Base-by-base conservation (phyloP, 139 green algal genomes). In the Coccomyxa sp. region DNA sequence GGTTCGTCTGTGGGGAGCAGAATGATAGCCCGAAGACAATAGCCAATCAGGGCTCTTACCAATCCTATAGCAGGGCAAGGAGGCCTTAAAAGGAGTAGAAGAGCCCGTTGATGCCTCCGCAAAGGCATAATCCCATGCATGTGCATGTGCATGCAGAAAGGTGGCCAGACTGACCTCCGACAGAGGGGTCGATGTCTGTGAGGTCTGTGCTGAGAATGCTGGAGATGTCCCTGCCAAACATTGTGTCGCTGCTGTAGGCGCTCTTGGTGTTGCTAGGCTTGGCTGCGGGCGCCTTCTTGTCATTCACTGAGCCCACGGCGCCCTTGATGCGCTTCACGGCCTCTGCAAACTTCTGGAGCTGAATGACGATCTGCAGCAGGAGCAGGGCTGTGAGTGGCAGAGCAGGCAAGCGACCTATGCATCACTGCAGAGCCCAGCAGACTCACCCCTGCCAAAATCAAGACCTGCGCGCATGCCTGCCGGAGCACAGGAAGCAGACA, bases 291-390 rank as follows among this genome's bases (percentile, higher is more conserved):
- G 35, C 37, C 34, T 34, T 9, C 27, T 27, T 38, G 22, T 24
- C 33, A 0, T 50, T 29, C 54, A 64, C 69, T 39, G 83, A 68
- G 34, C 70, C 70, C 1, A 82, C 73, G 16, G 78, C 77, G 29
- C 50, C 77, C n/a, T 73, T 82, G 73, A 88, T 82, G 69, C 58
- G 50, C 34, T 74, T 58, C 40, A 50, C 44, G 8, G 79, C 79
- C 39, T 91, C 78, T 58, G 86, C 86, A 83, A 96, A 96, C n/a
- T 85, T 85, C 12, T 83, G 79, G 40, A 96, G 85, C 85, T 94
- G 88, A 68, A 94, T 94, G 6, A 89, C 68, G n/a, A 95, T 88
- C 89, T 95, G 87, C 75, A 79, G 38, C 31, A 37, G 27, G 22
- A 18, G 27, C 50, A 64, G 18, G 27, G 50, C 50, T 22, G 22